A percentile compares a stretch with the other conserved stretches of the same genome.
These are phyloP conservation scores for Fusarium protoensiforme DNA, from an alignment of 2,329 filamentous ascomycete species.

Conservation along the genomic window DNA sequence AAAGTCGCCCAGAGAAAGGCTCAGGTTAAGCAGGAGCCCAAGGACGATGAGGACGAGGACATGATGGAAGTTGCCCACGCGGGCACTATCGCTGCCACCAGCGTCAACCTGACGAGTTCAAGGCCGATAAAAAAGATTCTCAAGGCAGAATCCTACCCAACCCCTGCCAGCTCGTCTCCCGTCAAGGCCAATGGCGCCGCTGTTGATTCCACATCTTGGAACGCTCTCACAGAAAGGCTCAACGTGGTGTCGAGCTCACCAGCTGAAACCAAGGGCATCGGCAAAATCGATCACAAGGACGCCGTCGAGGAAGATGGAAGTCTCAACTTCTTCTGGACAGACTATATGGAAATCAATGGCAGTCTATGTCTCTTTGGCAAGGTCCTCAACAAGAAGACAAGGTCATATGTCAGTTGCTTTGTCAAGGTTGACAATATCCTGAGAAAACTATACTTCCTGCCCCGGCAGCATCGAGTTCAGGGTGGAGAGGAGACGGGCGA, in stretches of 20 bases:
- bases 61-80: constrained; percentile 89
- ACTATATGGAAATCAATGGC: constrained; percentile 93
- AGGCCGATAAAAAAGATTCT: constrained; percentile 77
- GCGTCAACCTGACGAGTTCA: constrained; percentile 86
- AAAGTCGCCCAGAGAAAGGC: constrained; percentile 81
- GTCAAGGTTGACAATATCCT: constrained; percentile 95
- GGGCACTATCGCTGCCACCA: constrained; percentile 73
- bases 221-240: constrained; percentile 83
- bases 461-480: constrained; percentile 70
- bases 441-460: constrained; percentile 92
- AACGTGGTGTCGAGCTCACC: constrained; percentile 84
- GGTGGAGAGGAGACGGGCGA: constrained; percentile 77
- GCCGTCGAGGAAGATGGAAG: constrained; percentile 95
- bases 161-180: constrained; percentile 82
- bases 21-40: constrained; percentile 59
- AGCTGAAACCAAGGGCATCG: constrained; percentile 71
- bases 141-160: constrained; percentile 74
- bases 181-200: constrained; percentile 66
- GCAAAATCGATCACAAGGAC: constrained; percentile 85
- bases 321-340: constrained; percentile 95
- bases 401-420: constrained; percentile 88
- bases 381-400: constrained; percentile 87
- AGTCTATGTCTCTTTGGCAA: constrained; percentile 96
- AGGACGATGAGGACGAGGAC: constrained; percentile 81
- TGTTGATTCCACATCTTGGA: constrained; percentile 89